phyloP scores from a whole-genome alignment of 2,329 filamentous ascomycete species.

The Amesomyces nigricolor region DNA sequence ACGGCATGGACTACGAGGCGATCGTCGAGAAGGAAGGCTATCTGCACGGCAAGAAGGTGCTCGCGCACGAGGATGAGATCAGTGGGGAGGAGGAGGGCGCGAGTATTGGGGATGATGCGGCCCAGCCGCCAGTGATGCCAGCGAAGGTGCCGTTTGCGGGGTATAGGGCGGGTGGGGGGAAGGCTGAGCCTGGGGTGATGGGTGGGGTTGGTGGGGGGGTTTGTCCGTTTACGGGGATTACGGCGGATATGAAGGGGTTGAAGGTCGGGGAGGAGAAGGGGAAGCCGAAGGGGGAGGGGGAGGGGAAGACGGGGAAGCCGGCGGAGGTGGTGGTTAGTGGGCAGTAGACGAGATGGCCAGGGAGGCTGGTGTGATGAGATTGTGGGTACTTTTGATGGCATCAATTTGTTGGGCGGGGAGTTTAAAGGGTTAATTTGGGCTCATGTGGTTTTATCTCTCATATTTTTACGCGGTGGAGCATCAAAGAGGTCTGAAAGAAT shows the following conservation, averaged over 20 bases:
- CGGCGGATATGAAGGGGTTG: background rate
- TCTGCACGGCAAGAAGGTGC: conserved; percentile 56
- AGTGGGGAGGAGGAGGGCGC: conserved; percentile 12
- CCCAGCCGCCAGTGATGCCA: background rate
- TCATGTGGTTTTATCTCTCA: too few relatives aligned
- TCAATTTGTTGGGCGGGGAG: background rate
- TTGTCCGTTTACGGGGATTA: conserved; percentile 13
- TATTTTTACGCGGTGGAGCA: too few relatives aligned
- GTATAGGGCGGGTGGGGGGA: background rate
- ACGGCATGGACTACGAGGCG: conserved; percentile 41
- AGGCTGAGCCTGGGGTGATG: background rate
- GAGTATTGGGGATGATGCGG: background rate
- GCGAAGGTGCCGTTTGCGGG: background rate
- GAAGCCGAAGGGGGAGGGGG: background rate
- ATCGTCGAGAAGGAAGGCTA: conserved; percentile 56
- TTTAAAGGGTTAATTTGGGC: too few relatives aligned
- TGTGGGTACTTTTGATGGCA: conserved; percentile 16
- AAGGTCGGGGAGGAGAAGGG: background rate
- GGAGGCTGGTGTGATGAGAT: background rate
- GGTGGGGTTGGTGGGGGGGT: background rate
- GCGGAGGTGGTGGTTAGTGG: background rate
- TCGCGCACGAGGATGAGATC: conserved; percentile 29
- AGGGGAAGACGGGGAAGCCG: background rate
- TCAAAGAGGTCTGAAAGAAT: too few relatives aligned
- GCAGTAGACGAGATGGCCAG: background rate